Evolutionary conservation across 345 rosid genomes (phyloP).

Genomic region (Cardiospermum halicacabum): DNA sequence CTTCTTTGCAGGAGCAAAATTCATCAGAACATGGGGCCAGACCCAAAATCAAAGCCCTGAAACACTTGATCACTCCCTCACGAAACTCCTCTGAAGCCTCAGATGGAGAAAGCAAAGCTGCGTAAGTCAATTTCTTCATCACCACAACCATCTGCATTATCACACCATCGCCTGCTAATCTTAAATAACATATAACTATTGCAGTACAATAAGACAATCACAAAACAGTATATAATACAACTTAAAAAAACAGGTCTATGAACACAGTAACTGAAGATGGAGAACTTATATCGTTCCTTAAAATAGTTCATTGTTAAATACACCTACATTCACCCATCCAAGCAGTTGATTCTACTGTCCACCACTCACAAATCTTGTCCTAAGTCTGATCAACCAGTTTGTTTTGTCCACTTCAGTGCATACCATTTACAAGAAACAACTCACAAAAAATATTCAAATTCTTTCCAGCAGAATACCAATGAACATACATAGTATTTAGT

Average conservation of each 20-base stretch:
- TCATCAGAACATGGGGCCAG: slow-evolving; percentile 51
- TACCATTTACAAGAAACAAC: neutral
- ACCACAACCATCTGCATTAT: slow-evolving; percentile 65
- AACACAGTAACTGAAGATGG: too few species aligned
- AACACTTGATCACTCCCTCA: slow-evolving; percentile 78
- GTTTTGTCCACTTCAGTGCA: neutral
- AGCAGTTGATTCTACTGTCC: too few species aligned
- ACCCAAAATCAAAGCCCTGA: slow-evolving; percentile 56
- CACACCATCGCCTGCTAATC: slow-evolving; percentile 8
- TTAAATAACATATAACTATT: neutral
- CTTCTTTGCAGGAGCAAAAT: slow-evolving; percentile 56
- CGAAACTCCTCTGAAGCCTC: slow-evolving; percentile 94
- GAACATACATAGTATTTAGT: too few species aligned
- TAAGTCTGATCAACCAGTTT: too few species aligned
- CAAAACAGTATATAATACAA: neutral
- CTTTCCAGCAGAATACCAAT: neutral
- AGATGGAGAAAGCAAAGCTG: slow-evolving; percentile 60
- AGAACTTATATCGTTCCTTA: too few species aligned
- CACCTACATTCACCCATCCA: too few species aligned
- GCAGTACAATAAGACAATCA: neutral
- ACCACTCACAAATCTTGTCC: too few species aligned
- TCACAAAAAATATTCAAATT: neutral
- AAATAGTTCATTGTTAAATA: too few species aligned
- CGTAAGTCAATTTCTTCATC: slow-evolving; percentile 68
- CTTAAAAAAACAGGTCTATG: neutral